Evolutionary conservation across 2,329 filamentous ascomycete genomes (phyloP).

Genomic region (Monilinia fructicola): DNA sequence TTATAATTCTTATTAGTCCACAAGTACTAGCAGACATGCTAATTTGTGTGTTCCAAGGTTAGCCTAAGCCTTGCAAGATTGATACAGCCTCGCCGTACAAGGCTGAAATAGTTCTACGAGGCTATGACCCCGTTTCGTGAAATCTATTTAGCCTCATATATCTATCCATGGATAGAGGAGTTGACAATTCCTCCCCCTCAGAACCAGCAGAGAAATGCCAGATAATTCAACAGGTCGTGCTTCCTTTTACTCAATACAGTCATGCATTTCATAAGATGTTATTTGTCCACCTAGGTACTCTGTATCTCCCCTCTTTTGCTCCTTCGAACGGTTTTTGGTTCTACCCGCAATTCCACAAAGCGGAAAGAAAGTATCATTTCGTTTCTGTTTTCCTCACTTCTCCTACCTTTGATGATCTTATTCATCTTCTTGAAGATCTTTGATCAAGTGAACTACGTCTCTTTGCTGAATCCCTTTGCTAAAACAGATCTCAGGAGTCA

Average conservation of each 20-base stretch:
- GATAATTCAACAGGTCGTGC: too few species aligned
- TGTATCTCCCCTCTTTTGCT: neutral
- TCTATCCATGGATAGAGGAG: too few species aligned
- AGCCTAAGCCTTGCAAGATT: neutral
- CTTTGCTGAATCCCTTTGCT: neutral
- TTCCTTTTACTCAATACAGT: neutral
- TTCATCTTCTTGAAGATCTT: neutral
- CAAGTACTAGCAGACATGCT: neutral
- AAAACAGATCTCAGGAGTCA: neutral
- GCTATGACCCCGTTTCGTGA: too few species aligned
- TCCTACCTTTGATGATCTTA: neutral
- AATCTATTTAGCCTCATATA: too few species aligned
- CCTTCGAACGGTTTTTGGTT: neutral
- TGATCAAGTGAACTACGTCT: conserved; percentile 9
- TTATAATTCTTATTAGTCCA: neutral
- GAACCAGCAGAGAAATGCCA: too few species aligned
- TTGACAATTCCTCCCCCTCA: neutral
- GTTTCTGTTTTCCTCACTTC: neutral
- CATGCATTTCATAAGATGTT: neutral
- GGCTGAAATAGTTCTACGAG: too few species aligned
- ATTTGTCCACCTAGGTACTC: neutral
- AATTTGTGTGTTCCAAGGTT: neutral
- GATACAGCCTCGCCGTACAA: neutral
- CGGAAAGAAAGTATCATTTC: neutral
- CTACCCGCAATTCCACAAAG: neutral